phyloP scores from a whole-genome alignment of 164 flowering plant species.

The Echeveria elegans region DNA sequence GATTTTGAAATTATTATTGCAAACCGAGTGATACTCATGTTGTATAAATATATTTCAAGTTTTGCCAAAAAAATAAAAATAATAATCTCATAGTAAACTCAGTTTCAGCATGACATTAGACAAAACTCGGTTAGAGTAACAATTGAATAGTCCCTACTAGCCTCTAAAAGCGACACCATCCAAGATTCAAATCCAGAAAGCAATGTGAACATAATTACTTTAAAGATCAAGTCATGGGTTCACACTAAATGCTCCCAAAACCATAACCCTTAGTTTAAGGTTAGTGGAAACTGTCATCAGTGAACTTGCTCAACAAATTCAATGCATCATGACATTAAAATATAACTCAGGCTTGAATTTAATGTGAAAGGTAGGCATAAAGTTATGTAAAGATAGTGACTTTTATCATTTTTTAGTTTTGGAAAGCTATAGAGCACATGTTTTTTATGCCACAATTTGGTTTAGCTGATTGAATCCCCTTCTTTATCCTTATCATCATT shows the following conservation, averaged over 20 bases:
- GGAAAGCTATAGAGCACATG: slow-evolving; percentile 3
- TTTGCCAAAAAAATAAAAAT: too few relatives aligned
- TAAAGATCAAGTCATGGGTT: background rate
- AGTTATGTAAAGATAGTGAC: background rate
- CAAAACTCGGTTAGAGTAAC: background rate
- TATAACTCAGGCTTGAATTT: background rate
- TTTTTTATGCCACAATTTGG: background rate
- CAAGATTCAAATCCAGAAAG: background rate
- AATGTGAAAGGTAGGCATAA: background rate
- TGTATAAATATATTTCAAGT: too few relatives aligned
- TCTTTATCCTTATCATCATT: background rate
- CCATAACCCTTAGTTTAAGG: background rate
- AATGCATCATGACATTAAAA: background rate
- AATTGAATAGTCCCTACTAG: background rate
- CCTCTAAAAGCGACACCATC: background rate
- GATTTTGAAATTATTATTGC: too few relatives aligned
- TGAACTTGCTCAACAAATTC: background rate
- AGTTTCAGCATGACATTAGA: too few relatives aligned
- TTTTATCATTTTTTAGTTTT: background rate
- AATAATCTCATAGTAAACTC: too few relatives aligned
- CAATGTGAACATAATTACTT: background rate
- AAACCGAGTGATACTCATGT: too few relatives aligned
- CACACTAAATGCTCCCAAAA: background rate
- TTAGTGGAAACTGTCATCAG: background rate
- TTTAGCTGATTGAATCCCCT: background rate